phyloP scores from a whole-genome alignment of 2,329 filamentous ascomycete species.

The Trichoderma guizhouense region DNA sequence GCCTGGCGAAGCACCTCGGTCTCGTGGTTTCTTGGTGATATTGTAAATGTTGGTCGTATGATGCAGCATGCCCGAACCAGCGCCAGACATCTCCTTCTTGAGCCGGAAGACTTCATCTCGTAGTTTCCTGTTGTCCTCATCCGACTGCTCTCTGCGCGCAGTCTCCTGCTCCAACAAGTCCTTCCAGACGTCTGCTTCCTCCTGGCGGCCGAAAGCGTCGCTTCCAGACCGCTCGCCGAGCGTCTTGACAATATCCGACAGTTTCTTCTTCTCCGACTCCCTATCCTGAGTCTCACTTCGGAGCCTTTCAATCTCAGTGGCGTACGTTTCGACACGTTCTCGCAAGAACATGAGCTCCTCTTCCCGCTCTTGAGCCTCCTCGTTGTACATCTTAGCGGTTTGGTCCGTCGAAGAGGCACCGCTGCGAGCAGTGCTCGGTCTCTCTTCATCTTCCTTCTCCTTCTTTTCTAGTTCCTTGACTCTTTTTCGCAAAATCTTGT shows the following conservation, averaged over 20 bases:
- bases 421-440: slow-evolving; percentile 59
- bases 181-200: slow-evolving; percentile 84
- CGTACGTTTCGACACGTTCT: slow-evolving; percentile 80
- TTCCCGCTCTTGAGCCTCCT: slow-evolving; percentile 66
- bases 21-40: slow-evolving; percentile 50
- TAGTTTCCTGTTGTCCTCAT: slow-evolving; percentile 81
- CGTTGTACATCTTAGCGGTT: slow-evolving; percentile 53
- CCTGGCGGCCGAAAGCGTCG: slow-evolving; percentile 52
- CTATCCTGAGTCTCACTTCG: slow-evolving; percentile 72
- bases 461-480: slow-evolving; percentile 85
- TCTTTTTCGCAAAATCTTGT: slow-evolving; percentile 74
- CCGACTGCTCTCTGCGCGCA: slow-evolving; percentile 79
- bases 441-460: slow-evolving; percentile 61
- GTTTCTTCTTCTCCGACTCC: slow-evolving; percentile 80
- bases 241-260: slow-evolving; percentile 72
- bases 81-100: slow-evolving; percentile 51
- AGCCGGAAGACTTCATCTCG: slow-evolving; percentile 80
- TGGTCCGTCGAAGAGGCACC: slow-evolving; percentile 56
- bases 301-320: slow-evolving; percentile 78
- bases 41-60: slow-evolving; percentile 67
- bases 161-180: slow-evolving; percentile 92
- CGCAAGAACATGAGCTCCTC: slow-evolving; percentile 82
- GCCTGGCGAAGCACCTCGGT: slow-evolving; percentile 46
- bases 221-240: slow-evolving; percentile 49
- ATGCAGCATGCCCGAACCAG: slow-evolving; percentile 39